Evolutionary conservation across 2,329 filamentous ascomycete species (phyloP), one percentile per base, ranked within the genome.

Genomic region (Botryotinia narcissicola): DNA sequence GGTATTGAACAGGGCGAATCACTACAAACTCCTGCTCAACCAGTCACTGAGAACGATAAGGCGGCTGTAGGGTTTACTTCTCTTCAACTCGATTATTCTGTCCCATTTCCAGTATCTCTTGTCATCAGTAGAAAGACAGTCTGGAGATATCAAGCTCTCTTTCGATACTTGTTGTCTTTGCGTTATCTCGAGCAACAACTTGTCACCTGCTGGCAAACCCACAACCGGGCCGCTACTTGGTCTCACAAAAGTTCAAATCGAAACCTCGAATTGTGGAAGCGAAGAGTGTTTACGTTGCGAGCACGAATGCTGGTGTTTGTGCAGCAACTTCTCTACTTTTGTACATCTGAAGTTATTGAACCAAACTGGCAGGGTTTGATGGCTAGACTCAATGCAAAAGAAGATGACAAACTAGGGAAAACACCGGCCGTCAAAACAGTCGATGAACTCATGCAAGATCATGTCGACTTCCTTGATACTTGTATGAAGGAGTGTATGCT

Each of bases 401-500:
- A 89, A 73, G 84, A 85, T 20, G 81, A 81, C 75, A 80, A 82
- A 73, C 81, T 82, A 46, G 81, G 81, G 4, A 72, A 75, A 37
- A 79, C 79, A n/a, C 81, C 83, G 10, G 60, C 73, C 8, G 85
- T 84, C 59, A 84, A 94, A 54, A 99, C 96, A 0, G 96, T 99
- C 1, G 96, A 99, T 80, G 94, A 98, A 84, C 84, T 99, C 80
- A 99, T 99, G 96, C 94, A 98, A 84, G 95, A 98, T 80, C 96
- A 99, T 83, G 95, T 99, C 74, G 96, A 98, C 83, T 99, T 99
- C 82, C 85, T 99, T 66, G 96, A 98, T 79, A 98, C 96, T 6
- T 99, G 96, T 82, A 86, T 99, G 79, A 99, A 98, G 84, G 96
- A 98, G 84, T 98, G 96, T 85, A 98, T 98, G 94, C 87, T 99